These are phyloP conservation scores for Macroventuria anomochaeta DNA, from an alignment of 2,329 filamentous ascomycete species.

Conservation along the genomic window DNA sequence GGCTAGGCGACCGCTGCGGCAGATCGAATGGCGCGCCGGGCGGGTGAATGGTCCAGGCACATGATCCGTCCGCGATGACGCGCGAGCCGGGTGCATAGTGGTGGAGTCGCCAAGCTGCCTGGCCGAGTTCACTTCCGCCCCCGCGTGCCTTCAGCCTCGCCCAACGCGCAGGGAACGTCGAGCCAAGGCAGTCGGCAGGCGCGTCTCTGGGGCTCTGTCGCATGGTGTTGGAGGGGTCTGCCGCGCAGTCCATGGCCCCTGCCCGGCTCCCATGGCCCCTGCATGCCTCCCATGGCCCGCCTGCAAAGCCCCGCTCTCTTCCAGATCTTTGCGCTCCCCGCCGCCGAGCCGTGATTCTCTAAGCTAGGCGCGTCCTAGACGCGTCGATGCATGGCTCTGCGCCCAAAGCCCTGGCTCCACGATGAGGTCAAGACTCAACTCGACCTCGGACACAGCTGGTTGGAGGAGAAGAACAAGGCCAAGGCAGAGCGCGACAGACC, in stretches of 20 bases:
- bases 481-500: slow-evolving; percentile 13
- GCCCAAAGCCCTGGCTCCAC: slow-evolving; percentile 33
- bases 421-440: slow-evolving; percentile 30
- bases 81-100: background rate
- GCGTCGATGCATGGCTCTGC: slow-evolving; percentile 22
- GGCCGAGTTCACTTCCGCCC: slow-evolving; percentile 1
- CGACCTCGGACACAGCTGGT: slow-evolving; percentile 32
- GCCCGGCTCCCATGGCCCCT: too few relatives aligned
- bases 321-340: background rate
- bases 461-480: slow-evolving; percentile 20
- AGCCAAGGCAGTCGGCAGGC: background rate
- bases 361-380: slow-evolving; percentile 9
- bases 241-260: too few relatives aligned
- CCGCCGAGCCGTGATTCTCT: background rate
- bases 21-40: slow-evolving; percentile 6
- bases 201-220: background rate
- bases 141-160: background rate
- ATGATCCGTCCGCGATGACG: background rate
- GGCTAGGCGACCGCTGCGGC: background rate
- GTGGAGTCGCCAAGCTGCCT: slow-evolving; percentile 2
- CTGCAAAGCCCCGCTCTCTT: background rate
- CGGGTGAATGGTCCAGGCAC: slow-evolving; percentile 5
- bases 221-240: background rate
- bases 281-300: too few relatives aligned
- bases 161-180: background rate